Evolutionary conservation across 2,329 filamentous ascomycete species (phyloP), one percentile per base, ranked within the genome.

Genomic region (Botryotinia calthae): DNA sequence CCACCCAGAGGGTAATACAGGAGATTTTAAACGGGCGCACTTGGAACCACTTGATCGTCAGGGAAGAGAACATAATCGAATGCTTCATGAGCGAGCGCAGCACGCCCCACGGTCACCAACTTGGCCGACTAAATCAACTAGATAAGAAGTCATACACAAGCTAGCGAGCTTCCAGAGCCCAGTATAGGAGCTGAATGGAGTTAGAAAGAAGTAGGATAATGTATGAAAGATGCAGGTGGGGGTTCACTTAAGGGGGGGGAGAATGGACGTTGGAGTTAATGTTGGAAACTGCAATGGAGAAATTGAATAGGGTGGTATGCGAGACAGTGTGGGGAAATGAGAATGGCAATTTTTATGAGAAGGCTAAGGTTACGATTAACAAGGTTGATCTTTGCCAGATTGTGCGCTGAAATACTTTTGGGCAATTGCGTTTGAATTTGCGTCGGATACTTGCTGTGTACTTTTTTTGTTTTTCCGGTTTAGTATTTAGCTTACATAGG

Each of bases 371-470:
- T 8, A 58, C 16, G 5, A 34, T 20, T 18, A 4, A 40, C 18
- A 18, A 61, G 37, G 16, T 44, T 37, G 25, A 34, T 81, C 73
- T 34, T 82, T 76, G 10, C 81, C 78, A 3, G 80, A 81, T 18
- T 82, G 82, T 1, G 81, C 34, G 63, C 20, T 44, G 2, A 7
- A 51, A 22, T 46, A 8, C 3, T 34, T 10, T 44, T 54, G 9
- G 9, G 18, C n/a, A 31, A 31, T 34, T 34, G 7, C 9, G 37
- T 62, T 62, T 46, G 58, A 22, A 44, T 44, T 59, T 12, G 10
- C 25, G 31, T 58, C 72, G 40, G 72, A 72, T 62, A 4, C 9
- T 28, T 42, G 14, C 10, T 37, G 31, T 18, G 12, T 22, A 1
- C 4, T 4, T 40, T 37, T 40, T 40, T 40, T 28, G 14, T 20